Evolutionary conservation across 2,329 filamentous ascomycete species (phyloP), one percentile per base, ranked within the genome.

Genomic region (Penicillium frequentans): DNA sequence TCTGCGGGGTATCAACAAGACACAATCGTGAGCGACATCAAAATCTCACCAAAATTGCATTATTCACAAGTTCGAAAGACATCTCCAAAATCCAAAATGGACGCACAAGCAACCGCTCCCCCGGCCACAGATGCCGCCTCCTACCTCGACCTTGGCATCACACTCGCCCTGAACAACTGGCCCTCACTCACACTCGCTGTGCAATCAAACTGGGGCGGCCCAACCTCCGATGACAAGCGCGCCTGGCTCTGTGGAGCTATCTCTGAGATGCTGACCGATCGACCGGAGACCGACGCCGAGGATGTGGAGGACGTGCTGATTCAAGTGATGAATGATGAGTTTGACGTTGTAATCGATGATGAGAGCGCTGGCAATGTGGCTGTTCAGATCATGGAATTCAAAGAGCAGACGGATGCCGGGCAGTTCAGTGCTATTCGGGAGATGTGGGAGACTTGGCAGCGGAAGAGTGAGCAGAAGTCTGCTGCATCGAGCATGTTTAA

Each of bases 221-320:
- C 90, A 42, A 87, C 91, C 70, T 89, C 87, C 23, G 75, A 82
- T 59, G 91, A 96, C 76, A 98, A 98, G 80, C 90, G 93, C 69
- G 93, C 96, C 82, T 98, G 93, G 93, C 90, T 99, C 69, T 93
- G 90, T 51, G 93, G 92, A 62, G 90, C 90, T 44, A 82, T 98
- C 52, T 89, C 88, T 57, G 91, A 96, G 26, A 85, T 96, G 61
- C 89, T 97, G 66, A 80, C 69, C 19, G 75, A 80, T 11, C 76
- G 80, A 3, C 81, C 85, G 2, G 80, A 86, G 54, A 86, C 90
- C 11, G 90, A 96, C 65, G 79, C 84, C 19, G 86, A 89, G 62
- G 91, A 97, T 66, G 80, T 97, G 44, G 93, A 98, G 79, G 84
- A 88, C 42, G 86, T 96, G 51, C 81, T 98, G 48, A 80, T 96